Base-by-base conservation (phyloP, 257 asterid species). In the Mitragyna speciosa region DNA sequence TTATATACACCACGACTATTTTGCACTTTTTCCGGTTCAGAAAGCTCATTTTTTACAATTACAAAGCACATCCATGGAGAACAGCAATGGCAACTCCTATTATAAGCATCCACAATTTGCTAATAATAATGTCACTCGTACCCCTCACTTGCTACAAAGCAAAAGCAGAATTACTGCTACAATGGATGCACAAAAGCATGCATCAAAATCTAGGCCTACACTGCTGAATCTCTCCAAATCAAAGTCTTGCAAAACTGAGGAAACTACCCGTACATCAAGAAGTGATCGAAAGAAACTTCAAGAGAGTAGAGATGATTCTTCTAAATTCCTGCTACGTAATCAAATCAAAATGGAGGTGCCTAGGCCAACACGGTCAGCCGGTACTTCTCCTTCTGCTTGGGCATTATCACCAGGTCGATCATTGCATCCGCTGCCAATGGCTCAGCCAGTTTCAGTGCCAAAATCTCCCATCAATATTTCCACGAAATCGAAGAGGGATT, bases 331-430 rank as follows among this genome's bases (percentile, higher is more conserved):
- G 76, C 91, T 80, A 17, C 88, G 91, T 1, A 78, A 75, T 22
- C 72, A 39, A 59, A 80, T 88, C 84, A 84, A 78, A 72, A 76
- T 64, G 36, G 89, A 83, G 83, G 89, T 74, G 75, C 87, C 89
- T 51, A 82, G 83, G 89, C 84, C 81, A 80, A 64, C 88, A 39
- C 64, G 90, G 71, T 86, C 92, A 11, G 83, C 89, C 19, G 71
- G 88, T 14, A 78, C 89, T 76, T 93, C 98, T 31, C 96, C 93
- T 17, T 92, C 98, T 2, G 97, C 96, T 14, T 93, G 97, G 98
- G 98, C 98, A 14, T 71, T 93, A 77, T 93, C 98, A 0, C 89
- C 96, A 0, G 96, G 97, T 6, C 83, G 97, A 31, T 76, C 86
- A 3, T n/a, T 45, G 51, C 73, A 61, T 61, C 49, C 76, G 73